These are phyloP conservation scores for Castanea sativa DNA, from an alignment of 306 rosid genomes.

Conservation along the genomic window DNA sequence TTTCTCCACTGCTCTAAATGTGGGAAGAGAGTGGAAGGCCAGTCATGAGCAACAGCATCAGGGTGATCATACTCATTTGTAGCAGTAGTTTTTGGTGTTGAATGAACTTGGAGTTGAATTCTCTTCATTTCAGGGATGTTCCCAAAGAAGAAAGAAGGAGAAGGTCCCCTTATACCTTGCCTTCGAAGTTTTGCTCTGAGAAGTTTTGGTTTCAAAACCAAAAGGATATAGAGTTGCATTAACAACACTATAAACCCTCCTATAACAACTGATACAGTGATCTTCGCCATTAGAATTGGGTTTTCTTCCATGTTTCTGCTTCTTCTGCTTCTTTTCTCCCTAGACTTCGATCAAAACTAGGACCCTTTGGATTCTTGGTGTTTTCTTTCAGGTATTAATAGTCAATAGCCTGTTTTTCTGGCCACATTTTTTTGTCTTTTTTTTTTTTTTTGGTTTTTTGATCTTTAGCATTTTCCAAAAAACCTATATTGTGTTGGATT, in stretches of 20 bases:
- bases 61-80: not conserved
- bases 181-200: conserved; percentile 49
- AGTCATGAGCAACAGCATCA: conserved; percentile 34
- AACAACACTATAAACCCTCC: conserved; percentile 24
- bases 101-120: conserved; percentile 23
- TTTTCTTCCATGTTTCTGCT: not conserved
- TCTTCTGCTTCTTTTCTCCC: not conserved
- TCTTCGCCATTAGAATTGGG: not conserved
- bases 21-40: conserved; percentile 50
- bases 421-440: too few relatives aligned
- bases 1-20: conserved; percentile 46
- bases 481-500: too few relatives aligned
- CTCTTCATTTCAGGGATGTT: conserved; percentile 52
- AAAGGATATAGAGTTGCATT: conserved; percentile 18
- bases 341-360: not conserved
- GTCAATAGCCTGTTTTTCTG: too few relatives aligned
- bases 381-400: too few relatives aligned
- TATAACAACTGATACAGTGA: conserved; percentile 13
- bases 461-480: too few relatives aligned
- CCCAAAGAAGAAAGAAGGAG: conserved; percentile 51
- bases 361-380: too few relatives aligned
- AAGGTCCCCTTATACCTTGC: conserved; percentile 73
- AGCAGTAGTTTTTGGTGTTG: not conserved
- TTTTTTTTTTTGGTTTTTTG: too few relatives aligned
- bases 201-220: conserved; percentile 42